Percentiles rank a stretch among this genome's conserved stretches.
phyloP scores from a whole-genome alignment of 2,329 filamentous ascomycete genomes.

The Ceratocystis lukuohia region DNA sequence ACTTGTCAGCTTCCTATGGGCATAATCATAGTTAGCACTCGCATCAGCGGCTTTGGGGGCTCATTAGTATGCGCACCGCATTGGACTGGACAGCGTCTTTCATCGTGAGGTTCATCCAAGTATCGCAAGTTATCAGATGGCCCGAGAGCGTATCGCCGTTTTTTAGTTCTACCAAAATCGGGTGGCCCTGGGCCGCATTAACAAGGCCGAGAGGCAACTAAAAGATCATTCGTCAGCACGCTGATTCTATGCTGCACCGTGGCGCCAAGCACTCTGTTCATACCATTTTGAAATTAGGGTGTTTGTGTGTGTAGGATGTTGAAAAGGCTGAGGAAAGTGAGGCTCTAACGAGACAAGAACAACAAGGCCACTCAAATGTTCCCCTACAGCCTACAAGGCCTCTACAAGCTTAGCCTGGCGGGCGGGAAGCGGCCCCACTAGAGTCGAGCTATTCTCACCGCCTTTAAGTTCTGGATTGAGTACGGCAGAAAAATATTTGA shows the following conservation, averaged over 20 bases:
- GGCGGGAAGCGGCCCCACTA: constrained; percentile 16
- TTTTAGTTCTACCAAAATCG: constrained; percentile 95
- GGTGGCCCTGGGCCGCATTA: constrained; percentile 91
- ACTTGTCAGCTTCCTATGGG: constrained; percentile 75
- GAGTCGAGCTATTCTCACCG: constrained; percentile 11
- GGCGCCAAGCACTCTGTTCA: background rate
- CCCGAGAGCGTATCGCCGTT: constrained; percentile 96
- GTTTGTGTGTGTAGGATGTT: background rate
- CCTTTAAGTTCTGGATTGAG: background rate
- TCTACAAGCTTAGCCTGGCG: constrained; percentile 13
- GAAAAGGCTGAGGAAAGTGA: constrained; percentile 3
- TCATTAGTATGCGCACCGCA: constrained; percentile 38
- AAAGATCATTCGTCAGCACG: constrained; percentile 1
- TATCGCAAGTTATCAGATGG: constrained; percentile 91
- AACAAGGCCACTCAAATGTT: constrained; percentile 1
- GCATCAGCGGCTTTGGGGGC: background rate
- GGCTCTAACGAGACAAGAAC: constrained; percentile 4
- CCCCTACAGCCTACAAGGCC: background rate
- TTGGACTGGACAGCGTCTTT: constrained; percentile 97
- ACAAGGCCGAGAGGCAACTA: constrained; percentile 68
- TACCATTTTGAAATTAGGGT: constrained; percentile 6
- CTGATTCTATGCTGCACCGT: background rate
- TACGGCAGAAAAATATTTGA: constrained; percentile 19
- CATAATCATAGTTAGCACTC: constrained; percentile 22
- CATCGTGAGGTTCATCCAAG: constrained; percentile 98